Conservation (phyloP, 768 basidiomycete genomes). For the Rhizopogon vulgaris region DNA sequence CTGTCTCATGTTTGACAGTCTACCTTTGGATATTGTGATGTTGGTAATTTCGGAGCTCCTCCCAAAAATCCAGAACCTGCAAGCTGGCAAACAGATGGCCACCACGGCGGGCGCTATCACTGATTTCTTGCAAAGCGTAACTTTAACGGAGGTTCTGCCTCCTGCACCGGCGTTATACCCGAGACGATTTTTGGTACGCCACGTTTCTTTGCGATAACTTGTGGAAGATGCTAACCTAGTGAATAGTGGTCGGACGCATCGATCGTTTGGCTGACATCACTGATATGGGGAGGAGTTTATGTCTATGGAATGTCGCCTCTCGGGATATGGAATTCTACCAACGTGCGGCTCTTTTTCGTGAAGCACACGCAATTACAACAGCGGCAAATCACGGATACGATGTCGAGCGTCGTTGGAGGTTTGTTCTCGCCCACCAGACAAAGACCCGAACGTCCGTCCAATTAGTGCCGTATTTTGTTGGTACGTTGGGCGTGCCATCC, state of each 20-base stretch:
- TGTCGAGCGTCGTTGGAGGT: constrained; percentile 78
- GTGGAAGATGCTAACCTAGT: not conserved
- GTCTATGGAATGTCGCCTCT: constrained; percentile 83
- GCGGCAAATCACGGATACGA: constrained; percentile 70
- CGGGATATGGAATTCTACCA: constrained; percentile 88
- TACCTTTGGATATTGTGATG: constrained; percentile 86
- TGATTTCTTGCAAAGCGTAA: constrained; percentile 67
- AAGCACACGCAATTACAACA: constrained; percentile 72
- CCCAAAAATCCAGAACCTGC: constrained; percentile 79
- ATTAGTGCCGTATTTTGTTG: not conserved
- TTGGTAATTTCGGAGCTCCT: constrained; percentile 83
- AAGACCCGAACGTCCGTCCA: constrained; percentile 19
- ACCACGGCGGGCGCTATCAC: constrained; percentile 64
- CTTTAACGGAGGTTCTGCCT: constrained; percentile 69
- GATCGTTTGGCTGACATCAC: constrained; percentile 84
- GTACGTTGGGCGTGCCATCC: not conserved
- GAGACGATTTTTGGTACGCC: constrained; percentile 69
- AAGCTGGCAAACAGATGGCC: constrained; percentile 55
- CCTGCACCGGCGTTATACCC: constrained; percentile 57
- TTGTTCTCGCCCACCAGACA: constrained; percentile 45
- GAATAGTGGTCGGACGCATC: constrained; percentile 88
- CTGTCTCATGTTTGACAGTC: constrained; percentile 35
- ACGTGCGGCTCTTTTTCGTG: constrained; percentile 85
- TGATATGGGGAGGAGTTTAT: constrained; percentile 96
- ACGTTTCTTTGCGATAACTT: not conserved